These are phyloP conservation scores for Magnusiomyces magnusii DNA, from an alignment of 1,139 yeast genomes.

Conservation along the genomic window DNA sequence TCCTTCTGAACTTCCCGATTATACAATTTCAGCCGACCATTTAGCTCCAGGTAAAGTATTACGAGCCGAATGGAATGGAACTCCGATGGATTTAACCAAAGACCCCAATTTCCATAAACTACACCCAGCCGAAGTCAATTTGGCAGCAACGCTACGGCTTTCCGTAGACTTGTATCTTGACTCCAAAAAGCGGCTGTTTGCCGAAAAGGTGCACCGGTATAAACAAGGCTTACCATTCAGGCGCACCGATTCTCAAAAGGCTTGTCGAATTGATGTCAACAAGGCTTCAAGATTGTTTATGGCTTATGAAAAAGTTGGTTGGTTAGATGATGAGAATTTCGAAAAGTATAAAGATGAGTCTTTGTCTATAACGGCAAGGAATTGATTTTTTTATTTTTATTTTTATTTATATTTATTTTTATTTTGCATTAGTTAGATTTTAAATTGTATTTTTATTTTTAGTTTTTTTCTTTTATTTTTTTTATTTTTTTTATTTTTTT, in stretches of 20 bases:
- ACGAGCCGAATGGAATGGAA: slow-evolving; percentile 96
- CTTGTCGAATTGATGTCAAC: slow-evolving; percentile 94
- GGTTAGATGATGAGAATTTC: slow-evolving; percentile 80
- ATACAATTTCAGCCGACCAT: slow-evolving; percentile 58
- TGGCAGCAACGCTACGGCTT: slow-evolving; percentile 82
- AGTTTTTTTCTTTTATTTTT: background rate
- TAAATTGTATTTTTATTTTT: background rate
- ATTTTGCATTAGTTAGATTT: background rate
- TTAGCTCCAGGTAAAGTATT: slow-evolving; percentile 67
- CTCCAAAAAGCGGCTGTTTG: slow-evolving; percentile 82
- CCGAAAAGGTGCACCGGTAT: slow-evolving; percentile 76
- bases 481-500: background rate
- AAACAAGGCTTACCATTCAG: slow-evolving; percentile 76
- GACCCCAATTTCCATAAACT: slow-evolving; percentile 68
- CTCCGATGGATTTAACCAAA: slow-evolving; percentile 78
- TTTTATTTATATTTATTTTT: background rate
- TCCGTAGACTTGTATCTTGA: slow-evolving; percentile 86
- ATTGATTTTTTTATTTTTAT: background rate
- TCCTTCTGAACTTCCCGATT: slow-evolving; percentile 48
- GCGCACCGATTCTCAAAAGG: slow-evolving; percentile 96
- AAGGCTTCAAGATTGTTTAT: slow-evolving; percentile 90
- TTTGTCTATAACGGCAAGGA: too few species aligned
- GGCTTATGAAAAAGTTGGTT: slow-evolving; percentile 91
- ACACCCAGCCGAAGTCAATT: slow-evolving; percentile 85
- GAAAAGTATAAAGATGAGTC: slow-evolving; percentile 34